These are phyloP conservation scores for Symbiodinium natans DNA, from an alignment of 73 alveolate genomes.

Conservation along the genomic window DNA sequence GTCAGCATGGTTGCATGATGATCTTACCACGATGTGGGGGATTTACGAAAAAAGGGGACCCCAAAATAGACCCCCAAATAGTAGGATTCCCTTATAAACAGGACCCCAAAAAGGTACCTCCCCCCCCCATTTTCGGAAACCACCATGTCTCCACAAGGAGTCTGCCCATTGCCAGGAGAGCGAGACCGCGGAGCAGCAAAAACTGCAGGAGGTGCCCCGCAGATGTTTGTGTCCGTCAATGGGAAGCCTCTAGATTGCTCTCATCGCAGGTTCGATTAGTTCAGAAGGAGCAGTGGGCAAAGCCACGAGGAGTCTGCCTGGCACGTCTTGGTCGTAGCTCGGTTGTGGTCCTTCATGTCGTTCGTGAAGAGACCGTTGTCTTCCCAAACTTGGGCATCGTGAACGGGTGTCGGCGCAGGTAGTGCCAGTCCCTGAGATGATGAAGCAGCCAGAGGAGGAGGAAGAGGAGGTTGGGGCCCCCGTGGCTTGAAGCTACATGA, in stretches of 20 bases:
- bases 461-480: conserved; percentile 1
- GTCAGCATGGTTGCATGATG: not conserved
- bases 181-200: conserved; percentile 6
- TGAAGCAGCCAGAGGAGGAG: conserved; percentile 57
- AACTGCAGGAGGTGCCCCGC: not conserved
- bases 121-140: too few species aligned
- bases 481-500: not conserved
- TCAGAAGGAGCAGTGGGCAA: conserved; percentile 63
- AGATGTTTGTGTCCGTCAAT: not conserved
- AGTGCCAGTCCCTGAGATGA: conserved; percentile 52
- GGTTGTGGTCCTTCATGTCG: not conserved
- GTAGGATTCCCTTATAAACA: too few species aligned
- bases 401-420: not conserved
- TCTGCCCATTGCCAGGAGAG: not conserved
- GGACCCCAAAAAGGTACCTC: too few species aligned
- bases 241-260: not conserved
- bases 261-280: conserved; percentile 14
- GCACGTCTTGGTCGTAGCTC: not conserved
- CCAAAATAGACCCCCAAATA: too few species aligned
- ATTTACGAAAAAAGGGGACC: too few species aligned
- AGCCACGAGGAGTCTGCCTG: conserved; percentile 45
- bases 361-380: not conserved
- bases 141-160: too few species aligned
- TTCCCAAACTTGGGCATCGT: not conserved
- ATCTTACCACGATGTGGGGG: too few species aligned